Evolutionary conservation across 352 stramenopile genomes (phyloP).

Genomic region (Pythium sukuiense): DNA sequence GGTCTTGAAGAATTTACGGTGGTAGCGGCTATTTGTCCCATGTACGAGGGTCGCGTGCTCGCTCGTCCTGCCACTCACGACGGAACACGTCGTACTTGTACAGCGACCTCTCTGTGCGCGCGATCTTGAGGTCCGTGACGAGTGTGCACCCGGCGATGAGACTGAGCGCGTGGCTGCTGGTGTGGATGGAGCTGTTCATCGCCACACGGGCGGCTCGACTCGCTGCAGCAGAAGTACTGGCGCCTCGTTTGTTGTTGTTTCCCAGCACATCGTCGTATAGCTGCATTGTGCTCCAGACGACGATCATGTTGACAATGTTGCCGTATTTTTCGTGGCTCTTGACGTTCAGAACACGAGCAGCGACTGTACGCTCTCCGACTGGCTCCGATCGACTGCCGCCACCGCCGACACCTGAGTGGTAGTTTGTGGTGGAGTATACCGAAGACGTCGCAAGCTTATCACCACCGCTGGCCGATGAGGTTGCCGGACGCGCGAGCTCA

Average conservation of each 20-base stretch:
- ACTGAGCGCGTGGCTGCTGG: conserved; percentile 35
- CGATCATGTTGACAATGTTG: conserved; percentile 58
- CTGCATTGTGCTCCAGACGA: conserved; percentile 79
- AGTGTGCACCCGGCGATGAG: conserved; percentile 33
- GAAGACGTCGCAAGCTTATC: conserved; percentile 29
- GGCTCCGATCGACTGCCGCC: conserved; percentile 22
- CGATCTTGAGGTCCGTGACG: conserved; percentile 61
- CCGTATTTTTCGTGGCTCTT: conserved; percentile 43
- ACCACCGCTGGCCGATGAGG: neutral
- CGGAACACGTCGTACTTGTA: conserved; percentile 82
- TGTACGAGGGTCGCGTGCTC: conserved; percentile 49
- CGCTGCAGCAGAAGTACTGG: conserved; percentile 12
- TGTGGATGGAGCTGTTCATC: conserved; percentile 35
- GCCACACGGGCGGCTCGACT: conserved; percentile 6
- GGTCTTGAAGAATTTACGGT: too few relatives aligned
- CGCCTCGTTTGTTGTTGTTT: conserved; percentile 10
- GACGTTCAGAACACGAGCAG: conserved; percentile 51
- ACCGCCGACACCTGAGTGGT: conserved; percentile 16
- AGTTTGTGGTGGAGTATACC: conserved; percentile 55
- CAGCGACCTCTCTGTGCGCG: conserved; percentile 54
- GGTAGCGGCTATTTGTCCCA: conserved; percentile 36
- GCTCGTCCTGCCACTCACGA: conserved; percentile 69
- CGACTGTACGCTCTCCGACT: conserved; percentile 71
- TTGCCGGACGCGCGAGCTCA: conserved; percentile 20
- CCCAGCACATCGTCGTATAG: conserved; percentile 53